Evolutionary conservation across 129 eudicot species (phyloP).

Genomic region (Chrysanthemum makinoi): DNA sequence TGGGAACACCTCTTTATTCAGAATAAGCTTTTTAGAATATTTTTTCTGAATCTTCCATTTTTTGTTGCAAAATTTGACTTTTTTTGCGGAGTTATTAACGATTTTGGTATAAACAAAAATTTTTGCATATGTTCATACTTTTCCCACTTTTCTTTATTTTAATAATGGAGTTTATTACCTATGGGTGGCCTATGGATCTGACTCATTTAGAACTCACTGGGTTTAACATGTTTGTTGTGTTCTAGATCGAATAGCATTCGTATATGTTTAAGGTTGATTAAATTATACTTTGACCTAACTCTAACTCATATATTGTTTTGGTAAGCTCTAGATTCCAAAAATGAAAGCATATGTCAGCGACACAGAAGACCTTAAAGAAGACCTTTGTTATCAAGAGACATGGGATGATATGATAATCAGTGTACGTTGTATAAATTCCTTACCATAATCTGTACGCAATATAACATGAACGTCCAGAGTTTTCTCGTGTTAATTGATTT

Average conservation of each 20-base stretch:
- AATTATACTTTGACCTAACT: conserved; percentile 27
- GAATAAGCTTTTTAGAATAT: too few relatives aligned
- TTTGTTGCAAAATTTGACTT: too few relatives aligned
- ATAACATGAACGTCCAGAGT: neutral
- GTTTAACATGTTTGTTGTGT: conserved; percentile 16
- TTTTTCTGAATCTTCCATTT: too few relatives aligned
- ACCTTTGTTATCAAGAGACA: conserved; percentile 75
- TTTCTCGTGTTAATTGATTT: neutral
- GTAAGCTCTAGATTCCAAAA: conserved; percentile 99
- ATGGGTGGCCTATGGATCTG: conserved; percentile 11
- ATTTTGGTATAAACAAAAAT: too few relatives aligned
- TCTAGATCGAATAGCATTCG: conserved; percentile 13
- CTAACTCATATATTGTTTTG: conserved; percentile 57
- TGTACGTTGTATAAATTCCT: conserved; percentile 48
- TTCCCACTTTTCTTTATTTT: too few relatives aligned
- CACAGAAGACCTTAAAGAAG: conserved; percentile 95
- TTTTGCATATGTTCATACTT: too few relatives aligned
- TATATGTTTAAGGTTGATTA: neutral
- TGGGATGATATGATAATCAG: conserved; percentile 99
- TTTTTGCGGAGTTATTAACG: too few relatives aligned
- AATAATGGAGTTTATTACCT: neutral
- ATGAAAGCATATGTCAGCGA: conserved; percentile 99
- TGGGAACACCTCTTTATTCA: too few relatives aligned
- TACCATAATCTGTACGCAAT: neutral
- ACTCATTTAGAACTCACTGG: conserved; percentile 4